phyloP scores from a whole-genome alignment of 768 basidiomycete species.

The Mycena maculata region DNA sequence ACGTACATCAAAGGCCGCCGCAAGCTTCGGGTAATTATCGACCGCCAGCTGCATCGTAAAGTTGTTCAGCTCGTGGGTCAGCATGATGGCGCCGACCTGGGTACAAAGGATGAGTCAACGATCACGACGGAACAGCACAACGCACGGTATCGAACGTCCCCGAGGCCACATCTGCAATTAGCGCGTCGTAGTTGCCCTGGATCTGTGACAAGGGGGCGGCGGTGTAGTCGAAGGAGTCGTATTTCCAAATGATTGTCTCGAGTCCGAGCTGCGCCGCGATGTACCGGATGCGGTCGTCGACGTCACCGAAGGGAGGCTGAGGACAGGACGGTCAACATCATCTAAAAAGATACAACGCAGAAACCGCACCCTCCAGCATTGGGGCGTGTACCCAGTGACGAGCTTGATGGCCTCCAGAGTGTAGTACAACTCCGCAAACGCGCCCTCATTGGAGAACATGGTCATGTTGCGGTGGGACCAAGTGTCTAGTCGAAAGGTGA shows the following conservation, averaged over 20 bases:
- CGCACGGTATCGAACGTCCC: conserved; percentile 24
- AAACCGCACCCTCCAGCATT: conserved; percentile 65
- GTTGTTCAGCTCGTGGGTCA: conserved; percentile 68
- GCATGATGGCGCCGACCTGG: conserved; percentile 28
- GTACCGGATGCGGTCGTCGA: conserved; percentile 34
- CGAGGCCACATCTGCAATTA: not conserved
- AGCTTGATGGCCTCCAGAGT: conserved; percentile 65
- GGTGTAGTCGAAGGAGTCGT: conserved; percentile 77
- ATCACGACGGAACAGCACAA: not conserved
- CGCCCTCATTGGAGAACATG: conserved; percentile 67
- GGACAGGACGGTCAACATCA: conserved; percentile 8
- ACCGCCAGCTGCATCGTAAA: conserved; percentile 70
- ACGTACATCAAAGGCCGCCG: conserved; percentile 57
- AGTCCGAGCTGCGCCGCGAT: conserved; percentile 26
- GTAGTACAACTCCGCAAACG: conserved; percentile 85
- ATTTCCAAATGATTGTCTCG: conserved; percentile 77
- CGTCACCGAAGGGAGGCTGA: conserved; percentile 37
- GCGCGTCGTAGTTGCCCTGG: conserved; percentile 28
- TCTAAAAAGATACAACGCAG: not conserved
- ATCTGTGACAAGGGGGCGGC: not conserved
- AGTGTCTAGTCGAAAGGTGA: conserved; percentile 47
- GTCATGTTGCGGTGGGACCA: conserved; percentile 74
- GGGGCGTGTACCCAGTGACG: conserved; percentile 66
- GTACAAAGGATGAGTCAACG: not conserved
- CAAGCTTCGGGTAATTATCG: conserved; percentile 59